Conservation (phyloP, 2,329 filamentous ascomycete species). For the Aaosphaeria arxii region DNA sequence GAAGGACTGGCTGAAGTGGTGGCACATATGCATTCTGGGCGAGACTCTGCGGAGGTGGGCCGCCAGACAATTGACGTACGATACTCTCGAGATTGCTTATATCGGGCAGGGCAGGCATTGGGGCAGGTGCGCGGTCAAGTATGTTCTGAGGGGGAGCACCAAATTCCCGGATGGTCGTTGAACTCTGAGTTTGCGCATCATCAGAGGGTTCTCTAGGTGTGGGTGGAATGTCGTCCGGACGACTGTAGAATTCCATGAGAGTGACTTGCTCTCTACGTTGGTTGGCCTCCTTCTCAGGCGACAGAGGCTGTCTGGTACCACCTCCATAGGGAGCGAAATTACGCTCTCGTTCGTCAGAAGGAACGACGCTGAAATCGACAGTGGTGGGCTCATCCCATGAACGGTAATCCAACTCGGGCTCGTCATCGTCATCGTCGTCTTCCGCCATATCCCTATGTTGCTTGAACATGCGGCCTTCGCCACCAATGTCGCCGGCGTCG, state of each 20-base stretch:
- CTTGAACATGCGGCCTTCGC: conserved; percentile 56
- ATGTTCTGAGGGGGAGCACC: conserved; percentile 32
- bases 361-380: conserved; percentile 45
- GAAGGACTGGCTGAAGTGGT: conserved; percentile 4
- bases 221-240: conserved; percentile 44
- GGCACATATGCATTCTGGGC: conserved; percentile 17
- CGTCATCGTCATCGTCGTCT: conserved; percentile 56
- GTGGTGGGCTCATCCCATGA: conserved; percentile 30
- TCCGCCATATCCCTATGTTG: conserved; percentile 64
- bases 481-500: conserved; percentile 70
- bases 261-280: conserved; percentile 45
- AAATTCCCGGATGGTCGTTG: conserved; percentile 30
- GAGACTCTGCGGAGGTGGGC: conserved; percentile 8
- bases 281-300: conserved; percentile 43
- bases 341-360: conserved; percentile 38
- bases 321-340: conserved; percentile 48
- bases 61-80: conserved; percentile 23
- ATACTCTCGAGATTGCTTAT: conserved; percentile 21
- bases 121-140: conserved; percentile 16
- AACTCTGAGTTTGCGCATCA: conserved; percentile 33
- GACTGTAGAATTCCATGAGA: conserved; percentile 47
- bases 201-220: conserved; percentile 45
- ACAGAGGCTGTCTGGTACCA: conserved; percentile 37
- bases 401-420: conserved; percentile 40
- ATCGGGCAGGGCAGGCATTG: conserved; percentile 10